These are phyloP conservation scores for Xylaria acuta DNA, from an alignment of 495 filamentous ascomycete genomes.

Conservation along the genomic window DNA sequence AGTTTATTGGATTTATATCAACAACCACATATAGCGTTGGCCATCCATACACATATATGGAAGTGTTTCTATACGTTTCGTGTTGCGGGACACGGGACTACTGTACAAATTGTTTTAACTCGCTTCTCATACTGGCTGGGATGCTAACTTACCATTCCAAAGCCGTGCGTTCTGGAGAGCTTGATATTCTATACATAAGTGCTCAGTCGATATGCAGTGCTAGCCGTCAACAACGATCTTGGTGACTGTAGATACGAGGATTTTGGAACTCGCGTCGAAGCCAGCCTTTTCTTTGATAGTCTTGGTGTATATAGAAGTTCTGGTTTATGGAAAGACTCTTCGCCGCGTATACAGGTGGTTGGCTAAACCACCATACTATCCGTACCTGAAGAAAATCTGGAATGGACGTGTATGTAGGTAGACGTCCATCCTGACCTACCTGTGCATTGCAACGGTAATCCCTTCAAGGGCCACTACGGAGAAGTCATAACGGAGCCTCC, in stretches of 20 bases:
- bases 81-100: not conserved
- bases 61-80: not conserved
- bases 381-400: not conserved
- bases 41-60: not conserved
- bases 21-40: not conserved
- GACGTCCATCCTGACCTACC: not conserved
- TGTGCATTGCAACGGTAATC: not conserved
- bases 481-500: not conserved
- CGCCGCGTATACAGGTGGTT: not conserved
- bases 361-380: not conserved
- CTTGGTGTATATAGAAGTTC: not conserved
- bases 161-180: not conserved
- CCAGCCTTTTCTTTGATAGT: not conserved
- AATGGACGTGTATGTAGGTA: not conserved
- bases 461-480: not conserved
- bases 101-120: not conserved
- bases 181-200: not conserved
- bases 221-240: not conserved
- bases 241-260: not conserved
- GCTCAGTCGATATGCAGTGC: not conserved
- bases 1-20: not conserved
- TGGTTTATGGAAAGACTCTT: conserved; percentile 10
- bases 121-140: not conserved
- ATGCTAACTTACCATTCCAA: not conserved
- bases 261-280: not conserved